Conservation (phyloP, 2,329 filamentous ascomycete genomes). For the Juglanconis juglandina region DNA sequence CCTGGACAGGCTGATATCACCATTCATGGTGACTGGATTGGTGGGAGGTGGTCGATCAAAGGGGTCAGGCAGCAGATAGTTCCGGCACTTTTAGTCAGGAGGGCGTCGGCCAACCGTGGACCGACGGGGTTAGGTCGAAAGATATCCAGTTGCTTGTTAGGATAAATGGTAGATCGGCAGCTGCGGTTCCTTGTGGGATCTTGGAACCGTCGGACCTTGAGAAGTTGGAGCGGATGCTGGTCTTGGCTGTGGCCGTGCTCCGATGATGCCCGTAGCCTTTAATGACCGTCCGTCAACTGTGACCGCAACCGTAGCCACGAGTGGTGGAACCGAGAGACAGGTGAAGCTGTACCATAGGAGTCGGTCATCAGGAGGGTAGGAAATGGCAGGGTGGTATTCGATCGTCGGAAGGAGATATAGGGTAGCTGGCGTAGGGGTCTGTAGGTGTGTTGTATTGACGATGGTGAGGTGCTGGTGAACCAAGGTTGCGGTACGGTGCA, state of each 20-base stretch:
- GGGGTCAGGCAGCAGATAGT: slow-evolving; percentile 12
- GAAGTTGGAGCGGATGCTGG: not conserved
- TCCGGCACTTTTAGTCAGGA: slow-evolving; percentile 7
- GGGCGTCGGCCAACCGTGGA: not conserved
- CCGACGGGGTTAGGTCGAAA: slow-evolving; percentile 6
- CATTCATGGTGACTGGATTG: slow-evolving; percentile 64
- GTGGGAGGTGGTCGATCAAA: slow-evolving; percentile 11
- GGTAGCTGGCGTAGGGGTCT: slow-evolving; percentile 17
- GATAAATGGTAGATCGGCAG: not conserved
- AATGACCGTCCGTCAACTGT: not conserved
- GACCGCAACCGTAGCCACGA: slow-evolving; percentile 16
- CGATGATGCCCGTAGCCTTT: slow-evolving; percentile 10
- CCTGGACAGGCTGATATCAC: slow-evolving; percentile 87
- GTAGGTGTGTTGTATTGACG: not conserved
- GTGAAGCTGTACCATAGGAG: slow-evolving; percentile 16
- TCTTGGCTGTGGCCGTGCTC: slow-evolving; percentile 8
- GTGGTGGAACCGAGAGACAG: slow-evolving; percentile 12
- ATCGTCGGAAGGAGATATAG: slow-evolving; percentile 10
- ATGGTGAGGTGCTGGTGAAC: slow-evolving; percentile 10
- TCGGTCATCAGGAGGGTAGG: slow-evolving; percentile 15
- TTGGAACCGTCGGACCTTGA: not conserved
- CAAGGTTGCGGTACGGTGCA: not conserved
- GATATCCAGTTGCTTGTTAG: not conserved
- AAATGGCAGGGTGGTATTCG: slow-evolving; percentile 8
- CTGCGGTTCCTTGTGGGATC: slow-evolving; percentile 8